A percentile compares a stretch with the other conserved stretches of the same genome.
Conservation (phyloP, 257 asterid species). For the Solanum pimpinellifolium region DNA sequence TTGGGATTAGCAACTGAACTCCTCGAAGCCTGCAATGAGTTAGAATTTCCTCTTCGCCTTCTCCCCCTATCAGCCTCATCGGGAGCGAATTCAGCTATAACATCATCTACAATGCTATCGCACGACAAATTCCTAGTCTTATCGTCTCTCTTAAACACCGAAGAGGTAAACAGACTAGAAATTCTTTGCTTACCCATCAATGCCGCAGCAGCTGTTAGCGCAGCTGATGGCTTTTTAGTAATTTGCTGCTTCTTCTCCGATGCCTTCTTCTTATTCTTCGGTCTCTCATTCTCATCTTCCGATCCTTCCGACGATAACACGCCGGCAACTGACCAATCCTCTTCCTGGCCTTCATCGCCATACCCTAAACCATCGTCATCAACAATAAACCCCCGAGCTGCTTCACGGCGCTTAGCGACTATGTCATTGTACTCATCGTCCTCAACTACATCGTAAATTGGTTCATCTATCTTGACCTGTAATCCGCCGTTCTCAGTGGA, state of each 20-base stretch:
- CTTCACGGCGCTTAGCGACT: slow-evolving; percentile 84
- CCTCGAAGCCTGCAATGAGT: slow-evolving; percentile 6
- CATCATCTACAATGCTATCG: slow-evolving; percentile 79
- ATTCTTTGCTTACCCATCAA: slow-evolving; percentile 84
- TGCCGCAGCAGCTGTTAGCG: slow-evolving; percentile 64
- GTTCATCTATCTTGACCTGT: slow-evolving; percentile 67
- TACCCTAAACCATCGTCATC: slow-evolving; percentile 89
- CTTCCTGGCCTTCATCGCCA: slow-evolving; percentile 95
- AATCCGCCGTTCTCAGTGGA: slow-evolving; percentile 35
- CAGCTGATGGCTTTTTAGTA: slow-evolving; percentile 52
- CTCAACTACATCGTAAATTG: slow-evolving; percentile 72
- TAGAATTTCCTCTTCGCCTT: slow-evolving; percentile 40
- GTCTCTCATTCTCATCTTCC: slow-evolving; percentile 50
- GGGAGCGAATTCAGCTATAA: slow-evolving; percentile 87
- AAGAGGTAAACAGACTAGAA: slow-evolving; percentile 67
- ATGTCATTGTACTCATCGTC: slow-evolving; percentile 74
- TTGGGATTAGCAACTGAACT: slow-evolving; percentile 6
- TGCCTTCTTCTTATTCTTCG: slow-evolving; percentile 43
- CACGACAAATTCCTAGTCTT: slow-evolving; percentile 33
- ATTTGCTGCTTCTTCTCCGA: slow-evolving; percentile 56
- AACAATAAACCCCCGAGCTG: slow-evolving; percentile 54
- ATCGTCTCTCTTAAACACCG: slow-evolving; percentile 68
- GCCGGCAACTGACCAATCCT: slow-evolving; percentile 76
- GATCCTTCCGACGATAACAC: slow-evolving; percentile 48
- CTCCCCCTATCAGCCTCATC: slow-evolving; percentile 79